phyloP scores from a whole-genome alignment of 495 filamentous ascomycete genomes.

The Neurospora sp. region DNA sequence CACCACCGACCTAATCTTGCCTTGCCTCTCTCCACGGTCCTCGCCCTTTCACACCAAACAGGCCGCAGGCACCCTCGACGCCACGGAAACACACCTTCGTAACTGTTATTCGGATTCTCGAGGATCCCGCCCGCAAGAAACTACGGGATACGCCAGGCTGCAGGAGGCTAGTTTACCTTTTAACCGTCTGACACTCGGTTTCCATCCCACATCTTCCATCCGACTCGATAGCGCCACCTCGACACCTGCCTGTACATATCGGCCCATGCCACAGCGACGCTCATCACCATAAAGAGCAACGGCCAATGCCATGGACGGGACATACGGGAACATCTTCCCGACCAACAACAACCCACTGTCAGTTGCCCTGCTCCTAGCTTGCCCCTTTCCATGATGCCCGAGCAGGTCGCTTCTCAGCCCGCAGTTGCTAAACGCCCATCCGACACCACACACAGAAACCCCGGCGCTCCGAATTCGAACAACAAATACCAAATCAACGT shows the following conservation, averaged over 20 bases:
- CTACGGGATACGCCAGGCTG: background rate
- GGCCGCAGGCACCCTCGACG: background rate
- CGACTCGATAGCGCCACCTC: background rate
- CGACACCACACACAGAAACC: conserved; percentile 17
- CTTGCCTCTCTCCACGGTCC: background rate
- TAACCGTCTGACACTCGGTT: background rate
- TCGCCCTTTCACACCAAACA: background rate
- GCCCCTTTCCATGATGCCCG: background rate
- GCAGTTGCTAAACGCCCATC: background rate
- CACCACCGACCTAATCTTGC: background rate
- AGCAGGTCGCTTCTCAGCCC: background rate
- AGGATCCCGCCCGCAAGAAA: background rate
- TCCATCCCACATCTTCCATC: background rate
- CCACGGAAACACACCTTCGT: background rate
- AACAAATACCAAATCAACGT: conserved; percentile 59
- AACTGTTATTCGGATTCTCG: background rate
- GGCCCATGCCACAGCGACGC: background rate
- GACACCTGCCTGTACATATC: background rate
- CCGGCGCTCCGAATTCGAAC: conserved; percentile 15
- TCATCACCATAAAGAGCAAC: background rate
- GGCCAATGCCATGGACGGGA: conserved; percentile 19
- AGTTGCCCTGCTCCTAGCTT: conserved; percentile 1
- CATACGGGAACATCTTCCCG: conserved; percentile 25
- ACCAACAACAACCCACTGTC: conserved; percentile 4
- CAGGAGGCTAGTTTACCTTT: background rate